Base-by-base conservation (phyloP, 2,329 filamentous ascomycete species). In the Penicillium sp. region DNA sequence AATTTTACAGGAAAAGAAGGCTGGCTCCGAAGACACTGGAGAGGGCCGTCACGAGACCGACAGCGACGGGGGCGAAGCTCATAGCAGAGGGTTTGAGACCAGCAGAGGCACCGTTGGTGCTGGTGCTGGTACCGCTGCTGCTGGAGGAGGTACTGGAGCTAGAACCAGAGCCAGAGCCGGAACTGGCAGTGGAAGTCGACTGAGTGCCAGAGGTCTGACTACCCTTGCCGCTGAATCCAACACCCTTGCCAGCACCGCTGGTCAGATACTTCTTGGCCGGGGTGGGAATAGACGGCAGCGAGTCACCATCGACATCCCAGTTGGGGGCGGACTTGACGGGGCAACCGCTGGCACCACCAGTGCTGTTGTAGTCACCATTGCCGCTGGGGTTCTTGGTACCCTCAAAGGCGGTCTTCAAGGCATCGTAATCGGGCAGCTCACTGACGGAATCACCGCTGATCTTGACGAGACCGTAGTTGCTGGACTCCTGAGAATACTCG, bases 401-500 rank as follows among this genome's bases (percentile, higher is more conserved):
- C 1, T 69, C 57, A 62, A 81, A 78, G 29, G 80, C 79, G 9
- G 64, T 64, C 73, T 81, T 76, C 51, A 86, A 76, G 45, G 77
- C 75, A 43, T 74, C 70, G 74, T 86, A 95, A 66, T 93, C 89
- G 38, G 72, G 57, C 31, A 80, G 74, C 59, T 87, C 81, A 29
- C 75, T 76, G 29, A 88, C 81, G 26, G 72, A 74, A 68, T 73
- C 65, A 58, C 80, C 81, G 43, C 73, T 67, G 66, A 94, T 78
- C 52, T 83, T 75, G 68, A 92, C 90, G 53, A 95, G 86, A 59
- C 92, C 93, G 73, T 85, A 97, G 42, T 86, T 80, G 76, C 86
- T 90, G 56, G 81, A 80, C 74, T 95, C 90, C 75, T 95, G 88
- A 9, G 88, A 86, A 79, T 96, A 99, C 76, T 97, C 92, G 77